Conservation (phyloP, 208 protist species). For the Leishmania guyanensis region DNA sequence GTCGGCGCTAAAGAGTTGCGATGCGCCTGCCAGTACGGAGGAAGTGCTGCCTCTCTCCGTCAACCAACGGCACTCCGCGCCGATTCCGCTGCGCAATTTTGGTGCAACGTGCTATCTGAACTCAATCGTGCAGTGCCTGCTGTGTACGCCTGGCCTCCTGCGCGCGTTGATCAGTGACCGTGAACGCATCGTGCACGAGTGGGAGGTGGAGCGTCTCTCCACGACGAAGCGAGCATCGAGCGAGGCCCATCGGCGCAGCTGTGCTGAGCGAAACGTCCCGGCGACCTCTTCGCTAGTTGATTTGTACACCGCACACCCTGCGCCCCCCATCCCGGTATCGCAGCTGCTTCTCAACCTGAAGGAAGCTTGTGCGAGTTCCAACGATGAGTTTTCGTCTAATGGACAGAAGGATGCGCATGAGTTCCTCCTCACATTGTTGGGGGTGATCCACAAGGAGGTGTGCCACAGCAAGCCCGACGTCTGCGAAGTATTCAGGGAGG, state of each 20-base stretch:
- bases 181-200: conserved; percentile 24
- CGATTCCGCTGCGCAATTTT: conserved; percentile 81
- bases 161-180: conserved; percentile 33
- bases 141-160: conserved; percentile 58
- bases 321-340: conserved; percentile 7
- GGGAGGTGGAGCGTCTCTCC: conserved; percentile 12
- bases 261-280: conserved; percentile 26
- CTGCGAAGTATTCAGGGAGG: conserved; percentile 61
- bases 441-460: conserved; percentile 88
- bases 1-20: background rate
- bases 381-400: conserved; percentile 76
- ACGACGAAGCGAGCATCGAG: background rate
- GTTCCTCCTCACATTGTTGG: conserved; percentile 86
- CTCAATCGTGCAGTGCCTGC: conserved; percentile 93
- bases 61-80: conserved; percentile 16
- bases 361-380: conserved; percentile 54
- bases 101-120: conserved; percentile 98
- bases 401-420: conserved; percentile 92
- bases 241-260: conserved; percentile 19
- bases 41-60: background rate
- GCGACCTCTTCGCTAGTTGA: conserved; percentile 50
- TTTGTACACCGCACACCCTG: conserved; percentile 25
- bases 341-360: conserved; percentile 68
- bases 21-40: too few species aligned
- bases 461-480: conserved; percentile 45